Evolutionary conservation across 2,329 filamentous ascomycete genomes (phyloP), one percentile per base, ranked within the genome.

Genomic region (Apiospora marii): DNA sequence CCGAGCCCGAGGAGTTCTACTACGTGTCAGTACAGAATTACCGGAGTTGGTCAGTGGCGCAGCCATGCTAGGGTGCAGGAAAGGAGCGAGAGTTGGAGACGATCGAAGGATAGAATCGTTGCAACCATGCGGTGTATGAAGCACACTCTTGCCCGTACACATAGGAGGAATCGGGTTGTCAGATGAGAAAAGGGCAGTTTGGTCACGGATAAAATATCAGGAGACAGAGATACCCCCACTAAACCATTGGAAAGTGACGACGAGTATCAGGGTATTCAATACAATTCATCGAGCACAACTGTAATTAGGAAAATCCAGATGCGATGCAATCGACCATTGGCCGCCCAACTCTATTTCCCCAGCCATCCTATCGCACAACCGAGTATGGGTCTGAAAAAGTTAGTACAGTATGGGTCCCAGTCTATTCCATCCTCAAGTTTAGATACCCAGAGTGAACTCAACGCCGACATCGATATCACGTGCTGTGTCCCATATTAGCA

Each of bases 381-480:
- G 68, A 43, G 37, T 51, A 72, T 37, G 70, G 67, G 44, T 70
- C 78, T 81, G 77, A 75, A 75, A 77, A 80, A 77, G 79, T 81
- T 81, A 81, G 80, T 81, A 81, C 78, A 80, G 73, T 75, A 41
- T 64, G 74, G 48, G 75, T 77, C 72, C 73, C 73, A 75, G 74
- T 78, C 76, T 76, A 77, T 75, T 70, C 73, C 72, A 69, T 79
- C 79, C 80, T 87, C 68, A 69, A 78, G 78, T 80, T 87, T 94
- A 98, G 88, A 98, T 98, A 87, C 95, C 96, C 82, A 98, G 90
- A 79, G 92, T 93, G 86, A 97, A 98, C 87, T 97, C 94, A 79
- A 98, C 96, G 80, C 95, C 96, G 77, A 98, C 96, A 81, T 98
- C 96, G 81, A 98, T 98, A 79, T 98, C 95, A 80, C 96, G 93